Evolutionary conservation across 352 stramenopile genomes (phyloP), one percentile per base, ranked within the genome.

Genomic region (Lagenidium sp.): DNA sequence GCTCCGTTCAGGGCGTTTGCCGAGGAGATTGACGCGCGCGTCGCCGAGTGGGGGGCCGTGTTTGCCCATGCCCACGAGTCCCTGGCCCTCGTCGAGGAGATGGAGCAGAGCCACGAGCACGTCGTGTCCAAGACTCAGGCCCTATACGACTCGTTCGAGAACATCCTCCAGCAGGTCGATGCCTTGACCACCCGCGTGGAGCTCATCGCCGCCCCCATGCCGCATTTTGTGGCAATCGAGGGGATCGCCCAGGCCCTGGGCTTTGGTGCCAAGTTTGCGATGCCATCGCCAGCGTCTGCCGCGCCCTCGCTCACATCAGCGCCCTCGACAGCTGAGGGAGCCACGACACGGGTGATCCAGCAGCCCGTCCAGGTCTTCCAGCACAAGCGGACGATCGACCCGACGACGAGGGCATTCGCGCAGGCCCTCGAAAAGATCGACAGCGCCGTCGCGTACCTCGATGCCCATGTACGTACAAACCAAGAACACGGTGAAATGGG

Each of bases 61-160:
- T 63, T 65, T 24, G 50, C 57, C 18, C 73, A 88, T 46, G 74
- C 76, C 4, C 64, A 83, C 23, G 44, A 75, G 19, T 77, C 74
- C 16, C 66, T 85, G 20, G 68, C 58, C 12, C 58, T 88, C 10
- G 72, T 92, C 20, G 64, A 81, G 13, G 74, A 89, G 31, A 88
- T 92, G 80, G 80, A 92, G 43, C 51, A 60, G n/a, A 83, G 72
- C 53, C 80, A 92, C 56, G 70, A 59, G 28, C 74, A 86, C 41
- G 77, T 92, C 21, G 73, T 71, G 19, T 53, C 63, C 43, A 83
- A 84, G 60, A 92, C 80, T 3, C 68, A 75, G 22, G 74, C 80
- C 15, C 50, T 92, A 41, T 89, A 89, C 43, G 65, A 80, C 44
- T 80, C 59, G 44, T 92, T 92, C 34, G 80, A 87, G 50, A 77